Conservation (phyloP, 1,284 basidiomycete species). For the Xerocomus cyaneibrunnescens region DNA sequence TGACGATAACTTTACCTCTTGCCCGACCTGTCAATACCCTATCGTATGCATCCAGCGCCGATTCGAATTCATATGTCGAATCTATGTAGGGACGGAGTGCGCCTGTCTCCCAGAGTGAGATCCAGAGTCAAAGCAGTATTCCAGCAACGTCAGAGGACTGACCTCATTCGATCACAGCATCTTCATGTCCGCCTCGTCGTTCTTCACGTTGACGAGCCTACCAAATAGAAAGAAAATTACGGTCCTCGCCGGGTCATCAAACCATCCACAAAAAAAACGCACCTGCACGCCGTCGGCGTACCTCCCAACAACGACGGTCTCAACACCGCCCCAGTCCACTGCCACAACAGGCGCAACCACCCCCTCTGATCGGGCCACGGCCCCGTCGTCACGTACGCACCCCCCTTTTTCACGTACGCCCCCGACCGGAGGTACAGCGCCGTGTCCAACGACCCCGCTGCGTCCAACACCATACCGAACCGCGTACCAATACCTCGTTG, state of each 20-base stretch:
- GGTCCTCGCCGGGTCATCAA: not conserved
- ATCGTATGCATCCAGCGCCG: constrained; percentile 60
- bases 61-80: constrained; percentile 56
- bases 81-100: constrained; percentile 58
- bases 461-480: constrained; percentile 47
- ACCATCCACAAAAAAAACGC: constrained; percentile 19
- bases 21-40: constrained; percentile 54
- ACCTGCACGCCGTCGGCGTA: constrained; percentile 45
- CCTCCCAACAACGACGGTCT: constrained; percentile 50
- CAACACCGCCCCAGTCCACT: constrained; percentile 28
- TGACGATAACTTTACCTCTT: constrained; percentile 63
- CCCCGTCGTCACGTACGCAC: constrained; percentile 46
- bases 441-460: constrained; percentile 36
- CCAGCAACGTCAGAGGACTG: constrained; percentile 4
- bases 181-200: constrained; percentile 15
- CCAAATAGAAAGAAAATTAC: not conserved
- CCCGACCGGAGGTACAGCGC: constrained; percentile 41
- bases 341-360: constrained; percentile 4
- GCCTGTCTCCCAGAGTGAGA: constrained; percentile 34
- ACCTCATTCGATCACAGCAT: constrained; percentile 24
- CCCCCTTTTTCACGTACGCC: constrained; percentile 46
- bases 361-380: constrained; percentile 34
- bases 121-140: too few relatives aligned
- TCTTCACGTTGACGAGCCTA: constrained; percentile 11
- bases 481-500: constrained; percentile 47